Conservation (phyloP, 768 basidiomycete species). For the Termitomyces sp. region DNA sequence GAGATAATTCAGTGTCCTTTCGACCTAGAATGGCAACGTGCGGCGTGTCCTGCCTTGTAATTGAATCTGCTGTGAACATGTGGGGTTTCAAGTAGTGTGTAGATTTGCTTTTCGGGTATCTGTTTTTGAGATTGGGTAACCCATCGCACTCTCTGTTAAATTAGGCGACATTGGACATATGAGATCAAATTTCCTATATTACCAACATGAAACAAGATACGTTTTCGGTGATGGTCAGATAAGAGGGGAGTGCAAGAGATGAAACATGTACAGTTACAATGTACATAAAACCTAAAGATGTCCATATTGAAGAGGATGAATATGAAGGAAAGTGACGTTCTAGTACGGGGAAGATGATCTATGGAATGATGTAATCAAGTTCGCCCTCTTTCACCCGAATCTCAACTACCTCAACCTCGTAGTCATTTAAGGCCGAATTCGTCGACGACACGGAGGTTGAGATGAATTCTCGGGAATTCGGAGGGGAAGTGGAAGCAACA, state of each 20-base stretch:
- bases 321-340: neutral
- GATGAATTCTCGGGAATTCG: constrained; percentile 59
- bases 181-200: too few relatives aligned
- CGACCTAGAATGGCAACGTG: too few relatives aligned
- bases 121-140: too few relatives aligned
- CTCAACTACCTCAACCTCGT: constrained; percentile 84
- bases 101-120: too few relatives aligned
- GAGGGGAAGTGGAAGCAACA: constrained; percentile 79
- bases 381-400: constrained; percentile 80
- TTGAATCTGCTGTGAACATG: too few relatives aligned
- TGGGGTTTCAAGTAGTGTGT: too few relatives aligned
- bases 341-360: constrained; percentile 11
- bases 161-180: neutral
- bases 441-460: constrained; percentile 66
- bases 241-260: neutral
- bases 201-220: neutral
- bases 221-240: neutral
- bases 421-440: constrained; percentile 62
- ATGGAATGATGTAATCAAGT: constrained; percentile 70
- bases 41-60: too few relatives aligned
- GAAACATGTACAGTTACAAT: neutral
- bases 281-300: neutral
- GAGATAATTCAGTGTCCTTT: constrained; percentile 18
- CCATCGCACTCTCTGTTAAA: neutral
- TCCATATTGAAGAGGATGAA: neutral